phyloP scores from a whole-genome alignment of 2,329 filamentous ascomycete species.

The Davidsoniella eucalypti region DNA sequence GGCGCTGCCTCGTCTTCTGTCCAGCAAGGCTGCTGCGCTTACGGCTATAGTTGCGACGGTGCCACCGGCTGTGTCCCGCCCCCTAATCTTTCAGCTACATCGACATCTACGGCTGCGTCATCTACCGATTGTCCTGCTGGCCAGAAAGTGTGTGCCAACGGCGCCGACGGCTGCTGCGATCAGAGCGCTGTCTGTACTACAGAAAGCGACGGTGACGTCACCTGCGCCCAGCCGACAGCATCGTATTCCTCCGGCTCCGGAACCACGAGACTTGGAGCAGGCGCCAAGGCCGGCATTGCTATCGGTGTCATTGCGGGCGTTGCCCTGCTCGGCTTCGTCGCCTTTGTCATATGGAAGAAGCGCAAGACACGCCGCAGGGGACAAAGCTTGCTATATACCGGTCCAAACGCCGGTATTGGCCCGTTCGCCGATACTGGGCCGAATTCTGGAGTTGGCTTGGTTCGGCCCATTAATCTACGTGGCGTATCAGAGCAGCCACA shows the following conservation, averaged over 20 bases:
- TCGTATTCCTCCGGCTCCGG: constrained; percentile 22
- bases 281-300: constrained; percentile 41
- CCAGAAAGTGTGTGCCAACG: constrained; percentile 28
- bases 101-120: constrained; percentile 18
- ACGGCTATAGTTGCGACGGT: constrained; percentile 26
- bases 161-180: constrained; percentile 32
- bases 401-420: constrained; percentile 27
- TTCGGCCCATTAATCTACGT: constrained; percentile 17
- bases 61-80: constrained; percentile 22
- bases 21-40: constrained; percentile 30
- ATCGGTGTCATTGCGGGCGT: constrained; percentile 33
- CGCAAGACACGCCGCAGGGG: not conserved
- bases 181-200: constrained; percentile 27
- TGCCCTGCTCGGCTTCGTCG: constrained; percentile 20
- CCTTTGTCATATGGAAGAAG: constrained; percentile 20
- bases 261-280: constrained; percentile 17
- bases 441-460: not conserved
- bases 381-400: constrained; percentile 13
- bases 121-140: constrained; percentile 29
- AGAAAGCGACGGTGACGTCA: constrained; percentile 22
- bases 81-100: constrained; percentile 14
- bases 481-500: constrained; percentile 27
- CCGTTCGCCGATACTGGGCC: constrained; percentile 28
- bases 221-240: constrained; percentile 22
- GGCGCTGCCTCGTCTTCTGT: constrained; percentile 19